Base-by-base conservation (phyloP, 2,329 filamentous ascomycete species). In the Thelonectria olida region DNA sequence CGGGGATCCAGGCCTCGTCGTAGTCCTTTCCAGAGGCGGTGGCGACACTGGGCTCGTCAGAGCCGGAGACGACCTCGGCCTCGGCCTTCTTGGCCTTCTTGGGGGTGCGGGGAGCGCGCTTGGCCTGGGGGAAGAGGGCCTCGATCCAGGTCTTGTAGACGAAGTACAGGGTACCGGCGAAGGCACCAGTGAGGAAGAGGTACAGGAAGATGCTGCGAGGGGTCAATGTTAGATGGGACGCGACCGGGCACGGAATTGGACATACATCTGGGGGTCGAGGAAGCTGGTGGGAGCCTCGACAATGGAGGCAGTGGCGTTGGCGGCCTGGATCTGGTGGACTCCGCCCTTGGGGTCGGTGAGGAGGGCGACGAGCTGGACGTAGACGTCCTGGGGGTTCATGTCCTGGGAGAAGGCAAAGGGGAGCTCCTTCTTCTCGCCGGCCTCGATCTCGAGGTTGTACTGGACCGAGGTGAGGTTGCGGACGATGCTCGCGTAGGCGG, bases 131-230 rank as follows among this genome's bases (percentile, higher is more conserved):
- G 85, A 98, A 97, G 76, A 99, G 91, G 13, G 93, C 90, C 73
- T 93, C 92, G 80, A 99, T 91, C 93, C 95, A 98, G 74, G 95
- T 97, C 84, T 91, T 96, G 88, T 99, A 99, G 82, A 97, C 93
- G 80, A 97, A 97, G 88, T 95, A 97, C 76, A 91, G 87, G 54
- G 90, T 93, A 64, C 91, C 93, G 67, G 81, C 88, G 76, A 97
- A 96, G 65, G 85, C 87, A 64, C 85, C 89, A 54, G 90, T 84
- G 71, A 99, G 91, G 84, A 98, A 90, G 76, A 97, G 85, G 84
- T 98, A 98, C 65, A 99, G 89, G 89, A 99, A 99, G 82, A 98
- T 93, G 76, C 96, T 98, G 56, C 9, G 3, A 1, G 3, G 1
- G 41, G 90, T 66, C 54, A 64, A 25, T 20, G 64, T 31, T 44